phyloP scores from a whole-genome alignment of 2,329 filamentous ascomycete species.

The Truncatella angustata region DNA sequence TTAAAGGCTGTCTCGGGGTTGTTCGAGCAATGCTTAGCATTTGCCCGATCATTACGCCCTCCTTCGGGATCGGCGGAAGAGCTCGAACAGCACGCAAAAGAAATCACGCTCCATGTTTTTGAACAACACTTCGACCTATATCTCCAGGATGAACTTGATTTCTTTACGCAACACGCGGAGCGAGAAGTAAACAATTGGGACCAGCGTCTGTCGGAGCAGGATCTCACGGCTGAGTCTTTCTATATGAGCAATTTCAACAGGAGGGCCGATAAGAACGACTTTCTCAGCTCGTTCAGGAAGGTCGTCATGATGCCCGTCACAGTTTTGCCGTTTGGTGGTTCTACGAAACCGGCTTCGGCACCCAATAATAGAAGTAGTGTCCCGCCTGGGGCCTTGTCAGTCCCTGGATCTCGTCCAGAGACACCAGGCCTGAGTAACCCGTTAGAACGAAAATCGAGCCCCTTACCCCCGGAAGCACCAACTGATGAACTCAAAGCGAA shows the following conservation, averaged over 20 bases:
- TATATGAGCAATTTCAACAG: constrained; percentile 95
- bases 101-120: constrained; percentile 71
- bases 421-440: constrained; percentile 42
- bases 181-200: constrained; percentile 83
- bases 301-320: constrained; percentile 99
- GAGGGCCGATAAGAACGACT: constrained; percentile 94
- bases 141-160: constrained; percentile 84
- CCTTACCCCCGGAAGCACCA: constrained; percentile 64
- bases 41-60: constrained; percentile 68
- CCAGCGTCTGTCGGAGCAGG: constrained; percentile 85
- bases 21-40: constrained; percentile 80
- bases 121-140: constrained; percentile 94
- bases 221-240: constrained; percentile 86
- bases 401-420: constrained; percentile 47
- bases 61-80: constrained; percentile 61
- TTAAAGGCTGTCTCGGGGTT: constrained; percentile 83
- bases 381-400: too few species aligned
- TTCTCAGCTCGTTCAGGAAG: constrained; percentile 94
- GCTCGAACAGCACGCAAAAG: constrained; percentile 63
- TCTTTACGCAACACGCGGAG: constrained; percentile 76
- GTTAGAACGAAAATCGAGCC: constrained; percentile 38
- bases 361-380: too few species aligned
- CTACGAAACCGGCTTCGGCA: constrained; percentile 31
- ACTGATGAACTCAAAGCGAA: constrained; percentile 93
- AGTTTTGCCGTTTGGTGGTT: constrained; percentile 66